Evolutionary conservation across 257 asterid genomes (phyloP), one percentile per base, ranked within the genome.

Genomic region (Ehretia macrophylla): DNA sequence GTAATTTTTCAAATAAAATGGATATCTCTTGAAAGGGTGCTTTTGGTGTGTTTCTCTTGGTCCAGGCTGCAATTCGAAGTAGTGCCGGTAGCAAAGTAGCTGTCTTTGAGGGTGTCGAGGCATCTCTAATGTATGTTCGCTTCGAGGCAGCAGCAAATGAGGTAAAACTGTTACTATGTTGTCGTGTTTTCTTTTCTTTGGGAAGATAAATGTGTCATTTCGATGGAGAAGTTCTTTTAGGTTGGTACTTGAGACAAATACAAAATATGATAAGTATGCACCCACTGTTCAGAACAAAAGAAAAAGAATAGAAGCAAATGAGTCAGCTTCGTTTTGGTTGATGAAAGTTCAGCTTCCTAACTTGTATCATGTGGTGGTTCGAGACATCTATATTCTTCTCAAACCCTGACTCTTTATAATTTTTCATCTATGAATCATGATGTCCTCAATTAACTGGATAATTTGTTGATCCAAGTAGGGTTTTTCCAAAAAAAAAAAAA

Each of bases 131-230:
- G 32, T 93, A 86, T 69, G 96, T 93, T 55, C 91, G 95, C 59
- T 93, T 93, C 75, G 87, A 93, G 84, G 97, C 96, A 62, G 97
- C 95, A 50, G 97, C 99, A 64, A 87, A 83, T 68, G 97, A 93
- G 96, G 99, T 84, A 58, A 47, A n/a, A 37, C 14, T 47, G 10
- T 16, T 40, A 48, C 14, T 51, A 49, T n/a, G n/a, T n/a, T n/a
- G n/a, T 70, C 62, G 54, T 38, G n/a, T 63, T 62, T 62, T 72
- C 68, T 40, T 53, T 51, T 11, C 35, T 42, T 70, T 27, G 11
- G 62, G 56, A 53, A 48, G 44, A 52, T 27, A 51, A 47, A 65
- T 66, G 19, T 71, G 19, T 56, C 49, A 8, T 58, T 18, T 70
- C 39, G 20, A 42, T 60, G 59, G 64, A 63, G 50, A 56, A 56